Conservation (phyloP, 805 yeast genomes). For the Candida broadrunensis region DNA sequence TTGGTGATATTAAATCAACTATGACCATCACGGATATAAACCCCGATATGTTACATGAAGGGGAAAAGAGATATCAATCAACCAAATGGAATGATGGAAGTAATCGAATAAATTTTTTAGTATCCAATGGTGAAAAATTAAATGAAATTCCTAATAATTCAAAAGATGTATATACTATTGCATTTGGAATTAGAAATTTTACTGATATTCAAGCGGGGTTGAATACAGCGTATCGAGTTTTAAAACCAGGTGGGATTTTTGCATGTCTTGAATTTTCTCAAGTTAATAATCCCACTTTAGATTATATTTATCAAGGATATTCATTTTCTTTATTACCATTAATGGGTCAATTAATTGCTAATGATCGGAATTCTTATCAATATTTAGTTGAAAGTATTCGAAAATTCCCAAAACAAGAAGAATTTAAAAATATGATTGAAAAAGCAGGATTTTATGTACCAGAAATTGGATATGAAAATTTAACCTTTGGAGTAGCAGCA, state of each 20-base stretch:
- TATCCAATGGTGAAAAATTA: conserved; percentile 89
- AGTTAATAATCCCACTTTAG: conserved; percentile 76
- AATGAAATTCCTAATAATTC: conserved; percentile 82
- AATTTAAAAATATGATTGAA: conserved; percentile 85
- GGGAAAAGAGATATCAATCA: conserved; percentile 67
- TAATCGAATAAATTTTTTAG: conserved; percentile 73
- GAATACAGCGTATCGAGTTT: conserved; percentile 90
- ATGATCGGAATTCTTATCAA: conserved; percentile 94
- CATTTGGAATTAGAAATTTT: conserved; percentile 96
- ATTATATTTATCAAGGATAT: conserved; percentile 79
- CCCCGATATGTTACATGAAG: conserved; percentile 93
- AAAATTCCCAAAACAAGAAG: conserved; percentile 88
- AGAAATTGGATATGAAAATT: conserved; percentile 88
- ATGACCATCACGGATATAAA: conserved; percentile 96
- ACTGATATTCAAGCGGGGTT: conserved; percentile 93
- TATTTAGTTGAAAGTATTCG: conserved; percentile 93
- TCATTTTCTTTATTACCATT: conserved; percentile 85
- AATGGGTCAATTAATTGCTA: conserved; percentile 93
- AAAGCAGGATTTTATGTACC: conserved; percentile 89
- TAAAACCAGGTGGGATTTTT: conserved; percentile 96
- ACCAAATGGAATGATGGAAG: conserved; percentile 56
- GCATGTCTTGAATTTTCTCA: conserved; percentile 95
- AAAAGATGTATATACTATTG: conserved; percentile 93
- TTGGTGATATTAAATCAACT: conserved; percentile 68
- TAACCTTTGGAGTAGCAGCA: conserved; percentile 93